A percentile compares a stretch with the other conserved stretches of the same genome.
These are phyloP conservation scores for Euclidium syriacum DNA, from an alignment of 345 rosid species.

Conservation along the genomic window DNA sequence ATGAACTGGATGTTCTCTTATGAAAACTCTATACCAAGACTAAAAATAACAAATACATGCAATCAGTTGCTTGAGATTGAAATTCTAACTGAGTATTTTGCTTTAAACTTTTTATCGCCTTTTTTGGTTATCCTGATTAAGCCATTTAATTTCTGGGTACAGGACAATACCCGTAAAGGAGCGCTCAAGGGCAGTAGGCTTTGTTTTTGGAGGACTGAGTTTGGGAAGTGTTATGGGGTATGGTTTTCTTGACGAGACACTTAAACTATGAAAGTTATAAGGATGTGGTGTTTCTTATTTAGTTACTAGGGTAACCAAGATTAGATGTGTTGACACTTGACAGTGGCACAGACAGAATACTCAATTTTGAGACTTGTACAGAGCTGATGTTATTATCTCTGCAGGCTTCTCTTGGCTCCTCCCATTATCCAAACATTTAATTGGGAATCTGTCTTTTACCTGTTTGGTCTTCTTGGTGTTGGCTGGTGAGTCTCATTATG, in stretches of 20 bases:
- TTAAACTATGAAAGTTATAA: background rate
- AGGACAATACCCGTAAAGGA: conserved; percentile 85
- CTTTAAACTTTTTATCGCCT: background rate
- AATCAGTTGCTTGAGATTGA: background rate
- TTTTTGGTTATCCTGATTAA: conserved; percentile 16
- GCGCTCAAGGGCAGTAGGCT: conserved; percentile 89
- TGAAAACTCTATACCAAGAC: background rate
- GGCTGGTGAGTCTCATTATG: conserved; percentile 57
- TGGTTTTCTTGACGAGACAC: conserved; percentile 23
- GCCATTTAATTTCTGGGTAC: conserved; percentile 26
- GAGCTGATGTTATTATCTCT: conserved; percentile 27
- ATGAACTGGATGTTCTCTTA: background rate
- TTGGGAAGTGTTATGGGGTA: conserved; percentile 94
- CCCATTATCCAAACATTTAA: conserved; percentile 75
- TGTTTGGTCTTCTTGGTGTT: conserved; percentile 73
- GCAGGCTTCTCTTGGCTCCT: conserved; percentile 96
- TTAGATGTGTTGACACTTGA: background rate
- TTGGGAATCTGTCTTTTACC: conserved; percentile 90
- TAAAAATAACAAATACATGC: background rate
- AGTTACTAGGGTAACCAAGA: background rate
- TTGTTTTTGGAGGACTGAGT: conserved; percentile 90
- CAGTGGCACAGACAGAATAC: background rate
- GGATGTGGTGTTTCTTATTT: background rate
- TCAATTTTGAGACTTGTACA: background rate
- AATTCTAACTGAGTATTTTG: background rate